Evolutionary conservation across 2,329 filamentous ascomycete genomes (phyloP).

Genomic region (Xylaria sp.): DNA sequence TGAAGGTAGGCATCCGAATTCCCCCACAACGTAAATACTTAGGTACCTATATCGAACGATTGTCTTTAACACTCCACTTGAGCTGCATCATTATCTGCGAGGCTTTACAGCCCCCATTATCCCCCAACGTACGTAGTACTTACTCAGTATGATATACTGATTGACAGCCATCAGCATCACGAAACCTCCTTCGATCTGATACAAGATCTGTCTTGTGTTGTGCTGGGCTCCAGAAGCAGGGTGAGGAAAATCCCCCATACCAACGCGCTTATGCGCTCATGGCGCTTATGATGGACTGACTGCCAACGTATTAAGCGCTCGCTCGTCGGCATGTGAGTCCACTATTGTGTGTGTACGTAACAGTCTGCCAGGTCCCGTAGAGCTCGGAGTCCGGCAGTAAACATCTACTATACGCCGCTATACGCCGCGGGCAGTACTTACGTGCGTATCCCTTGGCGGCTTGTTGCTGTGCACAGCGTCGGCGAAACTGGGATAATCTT

Average conservation of each 20-base stretch:
- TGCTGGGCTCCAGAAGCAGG: constrained; percentile 28
- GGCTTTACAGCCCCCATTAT: background rate
- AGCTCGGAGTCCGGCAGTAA: constrained; percentile 12
- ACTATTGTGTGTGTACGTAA: constrained; percentile 1
- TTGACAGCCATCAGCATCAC: constrained; percentile 18
- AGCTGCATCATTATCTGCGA: background rate
- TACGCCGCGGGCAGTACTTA: too few species aligned
- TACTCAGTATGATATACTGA: too few species aligned
- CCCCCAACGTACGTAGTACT: background rate
- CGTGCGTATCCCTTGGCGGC: background rate
- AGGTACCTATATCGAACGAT: constrained; percentile 5
- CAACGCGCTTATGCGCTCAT: constrained; percentile 41
- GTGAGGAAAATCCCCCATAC: background rate
- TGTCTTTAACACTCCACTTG: background rate
- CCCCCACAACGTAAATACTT: constrained; percentile 10
- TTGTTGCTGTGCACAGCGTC: background rate
- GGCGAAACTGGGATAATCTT: background rate
- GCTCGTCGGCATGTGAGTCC: constrained; percentile 16
- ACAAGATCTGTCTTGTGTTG: constrained; percentile 40
- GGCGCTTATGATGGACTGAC: constrained; percentile 29
- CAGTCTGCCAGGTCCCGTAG: background rate
- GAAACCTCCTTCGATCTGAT: constrained; percentile 36
- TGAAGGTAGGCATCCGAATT: background rate
- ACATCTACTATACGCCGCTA: too few species aligned
- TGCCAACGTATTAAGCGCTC: constrained; percentile 35